phyloP scores from a whole-genome alignment of 768 basidiomycete species.

The Melanogaster broomeanus region DNA sequence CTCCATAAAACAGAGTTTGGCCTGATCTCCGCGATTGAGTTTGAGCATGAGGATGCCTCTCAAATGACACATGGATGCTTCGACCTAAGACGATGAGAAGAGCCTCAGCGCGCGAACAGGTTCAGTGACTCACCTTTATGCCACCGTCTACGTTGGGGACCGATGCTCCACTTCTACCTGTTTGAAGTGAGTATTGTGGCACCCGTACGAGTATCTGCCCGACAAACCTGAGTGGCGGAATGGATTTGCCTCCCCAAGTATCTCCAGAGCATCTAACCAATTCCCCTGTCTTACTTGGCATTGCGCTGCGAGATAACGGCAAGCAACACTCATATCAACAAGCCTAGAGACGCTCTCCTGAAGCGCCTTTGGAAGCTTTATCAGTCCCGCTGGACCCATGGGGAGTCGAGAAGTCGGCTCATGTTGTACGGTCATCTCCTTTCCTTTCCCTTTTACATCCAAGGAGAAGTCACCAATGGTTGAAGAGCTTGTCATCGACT shows the following conservation, averaged over 20 bases:
- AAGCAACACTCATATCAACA: slow-evolving; percentile 93
- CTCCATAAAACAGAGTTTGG: slow-evolving; percentile 95
- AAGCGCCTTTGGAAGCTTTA: slow-evolving; percentile 65
- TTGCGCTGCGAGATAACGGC: slow-evolving; percentile 94
- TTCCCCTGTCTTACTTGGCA: slow-evolving; percentile 91
- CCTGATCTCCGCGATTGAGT: slow-evolving; percentile 85
- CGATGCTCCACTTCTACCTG: slow-evolving; percentile 66
- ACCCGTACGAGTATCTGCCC: background rate
- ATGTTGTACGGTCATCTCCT: slow-evolving; percentile 46
- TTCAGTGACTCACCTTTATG: slow-evolving; percentile 77
- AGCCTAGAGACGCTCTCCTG: slow-evolving; percentile 72
- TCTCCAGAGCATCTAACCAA: slow-evolving; percentile 88
- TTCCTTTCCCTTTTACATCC: slow-evolving; percentile 60
- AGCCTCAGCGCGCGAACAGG: background rate
- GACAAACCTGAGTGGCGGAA: slow-evolving; percentile 68
- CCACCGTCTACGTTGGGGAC: slow-evolving; percentile 87
- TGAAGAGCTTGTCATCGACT: slow-evolving; percentile 20
- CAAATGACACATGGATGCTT: slow-evolving; percentile 96
- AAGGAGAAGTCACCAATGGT: slow-evolving; percentile 44
- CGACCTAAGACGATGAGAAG: slow-evolving; percentile 58
- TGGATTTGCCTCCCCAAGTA: slow-evolving; percentile 92
- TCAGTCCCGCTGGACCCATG: slow-evolving; percentile 69
- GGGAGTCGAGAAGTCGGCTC: slow-evolving; percentile 57
- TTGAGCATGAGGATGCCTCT: slow-evolving; percentile 94
- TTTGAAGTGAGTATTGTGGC: slow-evolving; percentile 7